Base-by-base conservation (phyloP, 768 basidiomycete genomes). In the Xerocomellus dryophilus region DNA sequence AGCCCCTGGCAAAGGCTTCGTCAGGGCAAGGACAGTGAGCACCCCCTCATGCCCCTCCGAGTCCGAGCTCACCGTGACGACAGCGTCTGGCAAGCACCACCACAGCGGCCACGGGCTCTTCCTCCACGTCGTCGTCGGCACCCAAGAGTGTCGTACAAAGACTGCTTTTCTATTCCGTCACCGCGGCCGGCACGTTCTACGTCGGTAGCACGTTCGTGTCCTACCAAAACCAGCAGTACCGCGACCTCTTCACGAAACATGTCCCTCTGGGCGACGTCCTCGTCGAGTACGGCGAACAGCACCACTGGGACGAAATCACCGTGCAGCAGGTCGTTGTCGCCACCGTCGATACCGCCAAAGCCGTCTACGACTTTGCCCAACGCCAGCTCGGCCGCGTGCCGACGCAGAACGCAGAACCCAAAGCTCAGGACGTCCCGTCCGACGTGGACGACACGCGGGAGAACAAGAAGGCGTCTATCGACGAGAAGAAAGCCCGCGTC, bases 201-300 rank as follows among this genome's bases (percentile, higher is more conserved):
- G 74, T 85, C 54, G 83, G 86, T 47, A 92, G 92, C 71, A 81
- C 86, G 9, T 88, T 90, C 70, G 73, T 84, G 53, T 83, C 91
- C 20, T 87, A 88, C 74, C 81, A 87, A 63, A 85, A 81, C 70
- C 86, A 85, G 60, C 69, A 76, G 2, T 97, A 95, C 76, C 85
- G 89, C 66, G 88, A 95, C 60, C 79, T 96, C 67, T 97, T 97
- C 77, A 79, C 84, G 51, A 82, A 86, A 61, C 77, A 81, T 40
- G 83, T 94, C 50, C 95, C 95, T 2, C 77, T 90, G 36, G 93
- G 85, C 27, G 81, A 86, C 57, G 66, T 80, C 17, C 77, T 95
- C 70, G 76, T 95, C 38, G 87, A 94, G 54, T 93, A 84, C 64
- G 89, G 88, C 10, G 92, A 97, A 64, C 76, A 80, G 27, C 76